Conservation (phyloP, 768 basidiomycete species). For the Lentinula boryana region DNA sequence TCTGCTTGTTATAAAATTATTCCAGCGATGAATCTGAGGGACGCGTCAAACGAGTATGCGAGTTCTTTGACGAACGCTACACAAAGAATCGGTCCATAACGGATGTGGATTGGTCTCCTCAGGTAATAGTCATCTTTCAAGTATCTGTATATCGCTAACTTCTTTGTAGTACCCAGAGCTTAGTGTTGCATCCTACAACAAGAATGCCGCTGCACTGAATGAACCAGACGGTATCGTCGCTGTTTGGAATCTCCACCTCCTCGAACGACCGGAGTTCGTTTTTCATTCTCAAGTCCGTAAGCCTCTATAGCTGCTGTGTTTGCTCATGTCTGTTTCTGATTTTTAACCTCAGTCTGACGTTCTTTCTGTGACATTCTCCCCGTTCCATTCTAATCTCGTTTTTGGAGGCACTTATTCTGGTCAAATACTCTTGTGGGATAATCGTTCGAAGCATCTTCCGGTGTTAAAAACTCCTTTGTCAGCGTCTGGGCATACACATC, state of each 20-base stretch:
- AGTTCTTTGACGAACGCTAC: slow-evolving; percentile 88
- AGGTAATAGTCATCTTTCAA: slow-evolving; percentile 40
- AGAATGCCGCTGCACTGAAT: slow-evolving; percentile 87
- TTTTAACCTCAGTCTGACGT: slow-evolving; percentile 79
- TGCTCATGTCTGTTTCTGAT: not conserved
- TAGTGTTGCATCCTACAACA: slow-evolving; percentile 94
- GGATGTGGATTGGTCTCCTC: slow-evolving; percentile 96
- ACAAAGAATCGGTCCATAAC: slow-evolving; percentile 94
- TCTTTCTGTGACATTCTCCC: slow-evolving; percentile 93
- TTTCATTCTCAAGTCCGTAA: slow-evolving; percentile 91
- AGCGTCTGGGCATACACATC: slow-evolving; percentile 95
- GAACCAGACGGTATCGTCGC: slow-evolving; percentile 97
- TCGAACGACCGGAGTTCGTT: slow-evolving; percentile 94
- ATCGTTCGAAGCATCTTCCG: slow-evolving; percentile 91
- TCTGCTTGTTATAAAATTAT: slow-evolving; percentile 2
- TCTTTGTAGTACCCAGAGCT: slow-evolving; percentile 85
- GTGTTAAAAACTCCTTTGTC: slow-evolving; percentile 96
- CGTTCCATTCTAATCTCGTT: slow-evolving; percentile 94
- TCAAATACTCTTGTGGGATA: slow-evolving; percentile 97
- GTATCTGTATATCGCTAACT: not conserved
- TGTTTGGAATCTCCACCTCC: slow-evolving; percentile 94
- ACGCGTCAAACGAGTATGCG: slow-evolving; percentile 88
- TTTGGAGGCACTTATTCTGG: slow-evolving; percentile 99
- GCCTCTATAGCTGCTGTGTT: slow-evolving; percentile 1
- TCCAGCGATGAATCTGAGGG: slow-evolving; percentile 86